Conservation (phyloP, 306 rosid species). For the Hylodesmum podocarpum region DNA sequence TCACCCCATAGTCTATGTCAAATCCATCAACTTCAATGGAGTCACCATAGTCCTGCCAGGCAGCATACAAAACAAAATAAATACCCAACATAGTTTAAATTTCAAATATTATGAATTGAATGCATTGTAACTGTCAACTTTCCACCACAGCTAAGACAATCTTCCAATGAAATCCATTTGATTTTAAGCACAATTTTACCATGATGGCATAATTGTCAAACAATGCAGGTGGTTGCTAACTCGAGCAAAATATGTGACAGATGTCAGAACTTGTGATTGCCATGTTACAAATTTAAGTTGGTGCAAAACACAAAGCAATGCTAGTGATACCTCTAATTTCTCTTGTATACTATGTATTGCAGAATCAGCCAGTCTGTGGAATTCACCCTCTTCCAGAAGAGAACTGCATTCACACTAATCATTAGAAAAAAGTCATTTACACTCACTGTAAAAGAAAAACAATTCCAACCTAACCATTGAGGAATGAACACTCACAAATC, state of each 20-base stretch:
- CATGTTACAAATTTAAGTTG: neutral
- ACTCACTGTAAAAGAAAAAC: neutral
- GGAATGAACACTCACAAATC: neutral
- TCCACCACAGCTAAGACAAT: neutral
- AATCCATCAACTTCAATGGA: constrained; percentile 70
- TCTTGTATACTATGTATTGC: constrained; percentile 77
- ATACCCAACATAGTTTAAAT: neutral
- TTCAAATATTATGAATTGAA: neutral
- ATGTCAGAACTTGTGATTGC: neutral
- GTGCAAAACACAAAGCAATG: neutral
- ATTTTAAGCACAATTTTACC: neutral
- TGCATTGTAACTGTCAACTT: neutral
- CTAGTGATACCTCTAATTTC: constrained; percentile 68
- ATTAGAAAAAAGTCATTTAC: constrained; percentile 39
- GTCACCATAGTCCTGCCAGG: constrained; percentile 82
- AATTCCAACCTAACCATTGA: neutral
- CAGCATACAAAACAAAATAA: constrained; percentile 25
- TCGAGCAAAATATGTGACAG: neutral
- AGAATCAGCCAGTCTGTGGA: constrained; percentile 67
- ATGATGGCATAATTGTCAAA: neutral
- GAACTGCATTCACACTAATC: constrained; percentile 63
- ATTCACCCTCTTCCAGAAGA: constrained; percentile 76
- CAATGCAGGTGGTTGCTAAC: neutral
- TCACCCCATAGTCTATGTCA: constrained; percentile 92
- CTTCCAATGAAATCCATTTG: neutral